These are phyloP conservation scores for Aspergillus oerlinghausenensis DNA, from an alignment of 2,329 filamentous ascomycete species.

Conservation along the genomic window DNA sequence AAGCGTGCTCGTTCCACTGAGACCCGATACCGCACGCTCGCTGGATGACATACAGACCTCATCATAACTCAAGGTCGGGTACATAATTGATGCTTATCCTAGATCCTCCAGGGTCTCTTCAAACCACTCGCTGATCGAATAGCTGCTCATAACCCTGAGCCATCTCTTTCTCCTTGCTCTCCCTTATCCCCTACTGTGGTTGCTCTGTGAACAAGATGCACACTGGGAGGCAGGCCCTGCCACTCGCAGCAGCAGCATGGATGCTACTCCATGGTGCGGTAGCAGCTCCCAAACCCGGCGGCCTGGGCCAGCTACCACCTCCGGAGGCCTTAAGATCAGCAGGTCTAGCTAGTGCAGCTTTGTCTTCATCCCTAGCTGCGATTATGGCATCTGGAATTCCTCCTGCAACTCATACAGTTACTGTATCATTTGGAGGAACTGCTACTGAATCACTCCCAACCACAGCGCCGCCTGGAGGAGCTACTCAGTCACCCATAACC, in stretches of 20 bases:
- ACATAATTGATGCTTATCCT: constrained; percentile 1
- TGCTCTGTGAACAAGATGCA: constrained; percentile 14
- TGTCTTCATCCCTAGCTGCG: neutral
- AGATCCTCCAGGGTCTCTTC: neutral
- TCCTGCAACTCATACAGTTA: neutral
- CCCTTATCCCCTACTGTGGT: neutral
- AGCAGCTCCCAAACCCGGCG: constrained; percentile 1
- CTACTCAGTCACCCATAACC: too few species aligned
- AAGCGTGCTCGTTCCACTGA: neutral
- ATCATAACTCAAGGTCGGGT: constrained; percentile 1
- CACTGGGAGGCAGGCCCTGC: constrained; percentile 10
- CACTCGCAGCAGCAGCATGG: constrained; percentile 14
- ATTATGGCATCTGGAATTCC: neutral
- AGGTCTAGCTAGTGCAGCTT: neutral
- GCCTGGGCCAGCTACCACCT: too few species aligned
- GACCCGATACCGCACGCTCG: neutral
- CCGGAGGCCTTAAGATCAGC: neutral
- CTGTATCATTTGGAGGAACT: neutral
- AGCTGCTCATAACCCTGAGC: neutral
- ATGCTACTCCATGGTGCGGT: constrained; percentile 12
- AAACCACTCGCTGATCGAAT: neutral
- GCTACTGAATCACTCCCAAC: neutral
- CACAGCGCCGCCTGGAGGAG: neutral
- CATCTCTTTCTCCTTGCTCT: neutral
- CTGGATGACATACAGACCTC: constrained; percentile 5